Evolutionary conservation across 768 basidiomycete species (phyloP).

Genomic region (Hygrocybe coccinea): DNA sequence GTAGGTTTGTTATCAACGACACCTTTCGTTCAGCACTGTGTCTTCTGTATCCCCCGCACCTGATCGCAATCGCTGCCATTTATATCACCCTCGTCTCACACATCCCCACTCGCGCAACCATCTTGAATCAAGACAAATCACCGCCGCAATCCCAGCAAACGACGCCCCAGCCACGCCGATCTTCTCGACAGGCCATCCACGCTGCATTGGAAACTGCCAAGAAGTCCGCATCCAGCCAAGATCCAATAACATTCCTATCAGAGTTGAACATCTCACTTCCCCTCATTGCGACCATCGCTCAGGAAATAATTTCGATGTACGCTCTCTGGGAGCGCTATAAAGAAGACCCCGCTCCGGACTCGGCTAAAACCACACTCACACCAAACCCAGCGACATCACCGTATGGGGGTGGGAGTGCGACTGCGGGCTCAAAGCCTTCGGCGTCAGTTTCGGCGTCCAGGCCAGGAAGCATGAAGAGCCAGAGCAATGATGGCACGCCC

Average conservation of each 20-base stretch:
- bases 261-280: constrained; percentile 81
- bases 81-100: constrained; percentile 83
- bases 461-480: constrained; percentile 9
- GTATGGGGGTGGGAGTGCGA: background rate
- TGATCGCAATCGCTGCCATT: constrained; percentile 88
- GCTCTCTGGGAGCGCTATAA: constrained; percentile 83
- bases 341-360: constrained; percentile 43
- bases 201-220: constrained; percentile 28
- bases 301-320: constrained; percentile 89
- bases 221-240: constrained; percentile 42
- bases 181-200: constrained; percentile 44
- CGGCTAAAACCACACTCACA: background rate
- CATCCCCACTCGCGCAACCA: constrained; percentile 45
- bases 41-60: constrained; percentile 90
- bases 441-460: constrained; percentile 20
- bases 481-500: constrained; percentile 27
- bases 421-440: constrained; percentile 21
- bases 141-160: constrained; percentile 11
- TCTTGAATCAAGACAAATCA: constrained; percentile 25
- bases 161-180: constrained; percentile 46
- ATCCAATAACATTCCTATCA: constrained; percentile 78
- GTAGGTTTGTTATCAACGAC: constrained; percentile 94
- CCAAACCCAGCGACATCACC: constrained; percentile 1
- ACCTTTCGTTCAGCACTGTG: constrained; percentile 91
- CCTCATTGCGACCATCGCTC: constrained; percentile 76